Evolutionary conservation across 139 green algal species (phyloP).

Genomic region (Asterochloris sp.): DNA sequence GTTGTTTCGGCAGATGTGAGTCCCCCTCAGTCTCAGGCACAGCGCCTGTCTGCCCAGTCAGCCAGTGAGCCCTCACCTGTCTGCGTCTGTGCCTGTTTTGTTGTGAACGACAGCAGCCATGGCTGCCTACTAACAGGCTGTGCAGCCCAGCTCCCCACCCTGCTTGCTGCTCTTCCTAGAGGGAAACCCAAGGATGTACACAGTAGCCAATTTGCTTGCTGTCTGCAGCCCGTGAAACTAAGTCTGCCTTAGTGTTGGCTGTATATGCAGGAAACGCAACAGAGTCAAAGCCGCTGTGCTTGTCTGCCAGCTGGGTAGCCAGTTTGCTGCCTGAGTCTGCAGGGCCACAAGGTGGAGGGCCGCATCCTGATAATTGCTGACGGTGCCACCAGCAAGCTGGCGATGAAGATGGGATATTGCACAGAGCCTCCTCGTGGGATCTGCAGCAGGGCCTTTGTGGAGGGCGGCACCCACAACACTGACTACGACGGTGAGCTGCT

Average conservation of each 20-base stretch:
- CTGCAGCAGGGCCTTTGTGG: slow-evolving; percentile 81
- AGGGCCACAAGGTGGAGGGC: slow-evolving; percentile 51
- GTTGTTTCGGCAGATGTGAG: slow-evolving; percentile 49
- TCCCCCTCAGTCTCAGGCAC: background rate
- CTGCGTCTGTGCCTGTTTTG: too few relatives aligned
- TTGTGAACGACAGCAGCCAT: too few relatives aligned
- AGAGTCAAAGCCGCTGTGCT: background rate
- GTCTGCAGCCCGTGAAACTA: too few relatives aligned
- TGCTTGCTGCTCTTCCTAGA: too few relatives aligned
- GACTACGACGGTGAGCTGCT: slow-evolving; percentile 74
- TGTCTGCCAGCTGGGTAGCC: background rate
- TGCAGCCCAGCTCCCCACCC: too few relatives aligned
- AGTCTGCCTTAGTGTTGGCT: background rate
- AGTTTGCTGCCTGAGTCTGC: background rate
- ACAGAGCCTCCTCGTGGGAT: slow-evolving; percentile 75
- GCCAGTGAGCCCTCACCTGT: too few relatives aligned
- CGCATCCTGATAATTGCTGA: slow-evolving; percentile 83
- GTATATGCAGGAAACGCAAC: background rate
- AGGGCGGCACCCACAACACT: slow-evolving; percentile 85
- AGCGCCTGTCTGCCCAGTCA: background rate
- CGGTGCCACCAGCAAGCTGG: slow-evolving; percentile 79
- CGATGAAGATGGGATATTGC: slow-evolving; percentile 88
- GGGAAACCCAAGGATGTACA: too few relatives aligned
- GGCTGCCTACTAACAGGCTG: too few relatives aligned
- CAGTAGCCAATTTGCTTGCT: too few relatives aligned